Evolutionary conservation across 2,329 filamentous ascomycete genomes (phyloP).

Genomic region (Pseudocercospora musae): DNA sequence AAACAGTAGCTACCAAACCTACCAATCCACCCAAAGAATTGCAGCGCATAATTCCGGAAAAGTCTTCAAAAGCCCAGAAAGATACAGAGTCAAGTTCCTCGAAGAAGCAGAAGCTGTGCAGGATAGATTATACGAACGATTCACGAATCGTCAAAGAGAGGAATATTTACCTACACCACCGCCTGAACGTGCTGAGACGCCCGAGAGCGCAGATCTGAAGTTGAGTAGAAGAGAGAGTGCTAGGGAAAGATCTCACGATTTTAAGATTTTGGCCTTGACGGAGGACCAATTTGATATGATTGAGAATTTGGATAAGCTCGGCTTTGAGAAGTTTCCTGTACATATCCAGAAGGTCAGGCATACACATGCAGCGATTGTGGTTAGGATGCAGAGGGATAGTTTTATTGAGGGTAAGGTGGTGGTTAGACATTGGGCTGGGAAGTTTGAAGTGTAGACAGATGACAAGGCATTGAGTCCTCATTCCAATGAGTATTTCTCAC

Average conservation of each 20-base stretch:
- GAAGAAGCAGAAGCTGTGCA: conserved; percentile 72
- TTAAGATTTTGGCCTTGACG: conserved; percentile 72
- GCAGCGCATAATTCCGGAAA: conserved; percentile 64
- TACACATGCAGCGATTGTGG: conserved; percentile 86
- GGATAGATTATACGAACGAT: conserved; percentile 72
- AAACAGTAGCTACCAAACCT: conserved; percentile 73
- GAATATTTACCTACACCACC: conserved; percentile 63
- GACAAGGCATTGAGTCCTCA: too few relatives aligned
- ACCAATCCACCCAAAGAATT: conserved; percentile 72
- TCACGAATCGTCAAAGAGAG: conserved; percentile 64
- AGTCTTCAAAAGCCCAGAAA: conserved; percentile 59
- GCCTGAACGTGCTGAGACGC: conserved; percentile 25
- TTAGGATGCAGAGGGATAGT: conserved; percentile 59
- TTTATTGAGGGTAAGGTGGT: conserved; percentile 78
- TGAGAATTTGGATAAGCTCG: conserved; percentile 64
- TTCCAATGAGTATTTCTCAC: too few relatives aligned
- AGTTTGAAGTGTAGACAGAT: conserved; percentile 62
- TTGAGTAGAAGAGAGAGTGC: conserved; percentile 23
- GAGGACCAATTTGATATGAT: conserved; percentile 83
- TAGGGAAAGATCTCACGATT: conserved; percentile 31
- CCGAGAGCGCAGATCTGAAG: conserved; percentile 4
- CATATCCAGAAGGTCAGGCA: conserved; percentile 76
- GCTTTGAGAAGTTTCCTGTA: conserved; percentile 59
- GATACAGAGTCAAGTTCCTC: conserved; percentile 68
- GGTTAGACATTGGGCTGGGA: conserved; percentile 73